Percentiles rank a stretch among this genome's conserved stretches.
Conservation (phyloP, 2,329 filamentous ascomycete genomes). For the Cordyceps militaris region DNA sequence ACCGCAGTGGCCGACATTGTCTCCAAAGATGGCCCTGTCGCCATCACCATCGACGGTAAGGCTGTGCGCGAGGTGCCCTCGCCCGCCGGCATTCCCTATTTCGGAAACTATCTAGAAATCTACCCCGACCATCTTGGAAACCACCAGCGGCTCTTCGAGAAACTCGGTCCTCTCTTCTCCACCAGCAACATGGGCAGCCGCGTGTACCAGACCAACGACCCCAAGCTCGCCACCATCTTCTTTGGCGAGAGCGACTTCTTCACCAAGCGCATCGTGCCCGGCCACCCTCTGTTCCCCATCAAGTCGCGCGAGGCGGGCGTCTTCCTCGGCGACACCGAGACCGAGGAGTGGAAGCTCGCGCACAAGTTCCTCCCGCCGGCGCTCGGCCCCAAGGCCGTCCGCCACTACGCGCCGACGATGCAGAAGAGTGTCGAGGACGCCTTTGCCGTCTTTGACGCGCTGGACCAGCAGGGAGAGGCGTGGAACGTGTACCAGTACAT, state of each 20-base stretch:
- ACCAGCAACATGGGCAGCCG: slow-evolving; percentile 45
- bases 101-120: slow-evolving; percentile 48
- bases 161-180: slow-evolving; percentile 44
- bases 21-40: slow-evolving; percentile 26
- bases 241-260: slow-evolving; percentile 46
- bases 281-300: slow-evolving; percentile 39
- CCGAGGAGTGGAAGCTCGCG: slow-evolving; percentile 40
- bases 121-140: slow-evolving; percentile 53
- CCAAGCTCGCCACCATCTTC: slow-evolving; percentile 36
- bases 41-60: slow-evolving; percentile 42
- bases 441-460: slow-evolving; percentile 42
- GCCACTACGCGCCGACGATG: slow-evolving; percentile 55
- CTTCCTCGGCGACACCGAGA: slow-evolving; percentile 45
- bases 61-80: slow-evolving; percentile 43
- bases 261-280: slow-evolving; percentile 45
- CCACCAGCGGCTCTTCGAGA: slow-evolving; percentile 45
- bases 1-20: slow-evolving; percentile 29
- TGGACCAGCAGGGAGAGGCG: slow-evolving; percentile 41
- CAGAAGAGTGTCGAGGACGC: slow-evolving; percentile 44
- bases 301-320: slow-evolving; percentile 36
- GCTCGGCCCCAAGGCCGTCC: slow-evolving; percentile 51
- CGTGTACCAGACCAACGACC: slow-evolving; percentile 45
- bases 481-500: slow-evolving; percentile 45
- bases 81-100: slow-evolving; percentile 38
- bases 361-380: slow-evolving; percentile 58